Evolutionary conservation across 306 rosid species (phyloP).

Genomic region (Cicer chorassanicum): DNA sequence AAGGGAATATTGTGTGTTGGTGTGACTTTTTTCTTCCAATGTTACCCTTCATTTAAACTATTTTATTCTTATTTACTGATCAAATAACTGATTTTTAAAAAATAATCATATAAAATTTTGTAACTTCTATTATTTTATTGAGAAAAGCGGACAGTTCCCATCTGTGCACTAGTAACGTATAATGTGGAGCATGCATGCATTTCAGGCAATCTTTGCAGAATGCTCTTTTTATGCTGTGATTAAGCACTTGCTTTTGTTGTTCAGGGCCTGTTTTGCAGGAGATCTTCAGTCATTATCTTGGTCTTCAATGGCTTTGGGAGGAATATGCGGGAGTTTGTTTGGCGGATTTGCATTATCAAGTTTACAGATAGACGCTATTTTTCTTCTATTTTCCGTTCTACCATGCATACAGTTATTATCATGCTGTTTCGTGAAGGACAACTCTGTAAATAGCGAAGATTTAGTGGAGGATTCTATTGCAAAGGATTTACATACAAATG

Average conservation of each 20-base stretch:
- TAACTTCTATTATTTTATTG: too few relatives aligned
- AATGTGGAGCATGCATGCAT: constrained; percentile 19
- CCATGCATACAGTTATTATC: constrained; percentile 80
- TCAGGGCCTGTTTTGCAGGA: constrained; percentile 80
- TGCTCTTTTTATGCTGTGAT: background rate
- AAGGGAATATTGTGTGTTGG: too few relatives aligned
- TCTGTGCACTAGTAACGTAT: background rate
- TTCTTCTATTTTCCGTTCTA: constrained; percentile 71
- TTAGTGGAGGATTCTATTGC: constrained; percentile 44
- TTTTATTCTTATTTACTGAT: too few relatives aligned
- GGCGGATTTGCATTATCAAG: constrained; percentile 83
- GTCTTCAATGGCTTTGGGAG: constrained; percentile 89
- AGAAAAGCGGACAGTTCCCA: too few relatives aligned
- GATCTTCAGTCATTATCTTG: constrained; percentile 85
- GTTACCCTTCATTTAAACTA: too few relatives aligned
- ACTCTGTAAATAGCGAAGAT: constrained; percentile 48
- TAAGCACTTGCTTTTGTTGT: constrained; percentile 35
- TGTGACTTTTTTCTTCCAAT: too few relatives aligned
- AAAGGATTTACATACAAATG: constrained; percentile 45
- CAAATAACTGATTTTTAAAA: too few relatives aligned
- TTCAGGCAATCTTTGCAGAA: constrained; percentile 21
- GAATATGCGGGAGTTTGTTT: constrained; percentile 78
- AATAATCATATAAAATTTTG: too few relatives aligned
- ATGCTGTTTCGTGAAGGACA: constrained; percentile 73
- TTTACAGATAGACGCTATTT: constrained; percentile 61